Evolutionary conservation across 176 grass and related monocot genomes (phyloP), one percentile per base, ranked within the genome.

Genomic region (Oryza meyeriana): DNA sequence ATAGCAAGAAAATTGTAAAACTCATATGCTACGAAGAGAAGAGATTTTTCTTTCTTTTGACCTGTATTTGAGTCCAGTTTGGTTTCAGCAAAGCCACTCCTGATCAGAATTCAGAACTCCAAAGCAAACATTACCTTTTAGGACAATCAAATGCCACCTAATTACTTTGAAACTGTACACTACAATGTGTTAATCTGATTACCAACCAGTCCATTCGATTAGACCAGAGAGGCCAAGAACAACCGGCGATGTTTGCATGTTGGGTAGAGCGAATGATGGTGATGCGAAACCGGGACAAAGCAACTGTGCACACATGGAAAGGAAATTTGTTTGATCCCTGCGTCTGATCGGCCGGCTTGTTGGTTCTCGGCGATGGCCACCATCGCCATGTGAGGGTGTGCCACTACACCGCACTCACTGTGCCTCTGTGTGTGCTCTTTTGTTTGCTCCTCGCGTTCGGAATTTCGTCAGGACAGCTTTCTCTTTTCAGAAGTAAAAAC

Each of bases 1-100:
- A 28, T 68, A 45, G 88, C 44, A 59, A 83, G 83, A 26, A 67
- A 86, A 40, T 20, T 83, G 79, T 79, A 90, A 73, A 90, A 74
- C 29, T 12, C 74, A 40, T n/a, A 31, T 34, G 34, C 38, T 70
- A 44, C 28, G 66, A 86, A 20, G 45, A 69, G 59, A 55, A 52
- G 48, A 52, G 18, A n/a, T 67, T 55, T 69, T 45, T 77, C 50
- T 45, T 62, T 62, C 10, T n/a, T 18, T 58, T 29, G 27, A 16
- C 9, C 26, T 69, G 71, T 1, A 66, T 11, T 18, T 36, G 6
- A 8, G 29, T 6, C 67, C 67, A 0, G 11, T n/a, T 65, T 57
- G 1, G 50, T 55, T 85, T 50, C 20, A 27, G 26, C 18, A 41
- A 17, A 31, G 66, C 29, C 38, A 16, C 24, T 31, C 6, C 32